A percentile compares a stretch with the other conserved stretches of the same genome.
phyloP scores from a whole-genome alignment of 2,329 filamentous ascomycete genomes.

The Pseudogymnoascus sp. region DNA sequence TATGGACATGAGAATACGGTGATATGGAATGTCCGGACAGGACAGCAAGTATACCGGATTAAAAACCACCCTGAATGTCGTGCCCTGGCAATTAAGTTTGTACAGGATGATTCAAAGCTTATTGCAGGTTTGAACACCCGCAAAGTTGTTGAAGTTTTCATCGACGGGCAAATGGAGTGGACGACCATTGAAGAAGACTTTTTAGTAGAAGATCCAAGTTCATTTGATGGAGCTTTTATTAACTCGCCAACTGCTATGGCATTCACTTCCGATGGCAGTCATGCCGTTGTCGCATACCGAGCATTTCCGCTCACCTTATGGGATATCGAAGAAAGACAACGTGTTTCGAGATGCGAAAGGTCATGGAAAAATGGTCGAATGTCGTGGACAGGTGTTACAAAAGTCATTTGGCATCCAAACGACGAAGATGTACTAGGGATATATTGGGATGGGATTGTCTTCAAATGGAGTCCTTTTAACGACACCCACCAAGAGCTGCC shows the following conservation, averaged over 20 bases:
- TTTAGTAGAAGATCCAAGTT: too few species aligned
- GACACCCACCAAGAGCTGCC: conserved; percentile 8
- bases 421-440: conserved; percentile 12
- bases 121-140: background rate
- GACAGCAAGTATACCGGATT: background rate
- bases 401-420: conserved; percentile 12
- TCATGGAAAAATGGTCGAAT: background rate
- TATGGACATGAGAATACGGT: background rate
- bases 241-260: background rate
- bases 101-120: background rate
- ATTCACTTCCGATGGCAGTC: background rate
- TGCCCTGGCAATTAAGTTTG: background rate
- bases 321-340: background rate
- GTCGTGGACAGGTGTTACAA: conserved; percentile 9
- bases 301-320: background rate
- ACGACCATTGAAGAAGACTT: background rate
- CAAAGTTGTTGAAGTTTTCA: background rate
- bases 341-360: too few species aligned
- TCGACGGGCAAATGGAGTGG: background rate
- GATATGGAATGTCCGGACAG: background rate
- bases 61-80: background rate
- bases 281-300: background rate
- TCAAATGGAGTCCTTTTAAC: conserved; percentile 16
- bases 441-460: conserved; percentile 13
- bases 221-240: background rate